Evolutionary conservation across 2,329 filamentous ascomycete genomes (phyloP), one percentile per base, ranked within the genome.

Genomic region (Fusarium pseudoanthophilum): DNA sequence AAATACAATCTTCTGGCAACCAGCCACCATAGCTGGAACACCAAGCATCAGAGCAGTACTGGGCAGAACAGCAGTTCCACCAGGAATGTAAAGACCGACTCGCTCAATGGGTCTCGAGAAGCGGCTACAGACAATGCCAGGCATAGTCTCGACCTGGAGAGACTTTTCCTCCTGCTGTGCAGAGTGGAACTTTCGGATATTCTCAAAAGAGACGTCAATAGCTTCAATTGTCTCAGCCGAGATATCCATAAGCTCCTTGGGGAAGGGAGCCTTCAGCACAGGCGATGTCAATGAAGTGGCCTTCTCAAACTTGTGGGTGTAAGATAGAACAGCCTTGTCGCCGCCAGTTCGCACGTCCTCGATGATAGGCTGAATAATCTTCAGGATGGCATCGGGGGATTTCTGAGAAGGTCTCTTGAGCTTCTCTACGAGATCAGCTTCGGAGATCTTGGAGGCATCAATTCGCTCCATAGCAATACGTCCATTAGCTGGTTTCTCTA

Each of bases 241-340:
- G 21, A 99, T 87, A 71, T 94, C 87, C 96, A 99, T 98, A 49
- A 98, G 86, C 67, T 91, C 89, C 74, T 91, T 84, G 2, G 94
- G 92, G 86, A 97, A 99, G 0, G 96, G 96, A 2, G 96, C 95
- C 78, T 91, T 92, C 72, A 99, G 87, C 20, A 99, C 95, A 0
- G 95, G 94, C 2, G 95, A 95, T 20, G 90, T 96, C 67, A 99
- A 86, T 6, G 93, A 95, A 2, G 94, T 97, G 2, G 95, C 96
- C 85, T 95, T 97, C 81, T 99, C 96, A 77, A 99, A 99, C 82
- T 97, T 97, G 88, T 98, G 95, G 2, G 96, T 98, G 83, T 97
- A 98, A 57, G 93, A 92, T 49, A 99, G 88, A 30, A 99, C 87
- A 7, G 94, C 95, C 78, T 92, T 92, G 83, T 99, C 96, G 60